Evolutionary conservation across 768 basidiomycete species (phyloP), one percentile per base, ranked within the genome.

Genomic region (Leccinum rimulosum): DNA sequence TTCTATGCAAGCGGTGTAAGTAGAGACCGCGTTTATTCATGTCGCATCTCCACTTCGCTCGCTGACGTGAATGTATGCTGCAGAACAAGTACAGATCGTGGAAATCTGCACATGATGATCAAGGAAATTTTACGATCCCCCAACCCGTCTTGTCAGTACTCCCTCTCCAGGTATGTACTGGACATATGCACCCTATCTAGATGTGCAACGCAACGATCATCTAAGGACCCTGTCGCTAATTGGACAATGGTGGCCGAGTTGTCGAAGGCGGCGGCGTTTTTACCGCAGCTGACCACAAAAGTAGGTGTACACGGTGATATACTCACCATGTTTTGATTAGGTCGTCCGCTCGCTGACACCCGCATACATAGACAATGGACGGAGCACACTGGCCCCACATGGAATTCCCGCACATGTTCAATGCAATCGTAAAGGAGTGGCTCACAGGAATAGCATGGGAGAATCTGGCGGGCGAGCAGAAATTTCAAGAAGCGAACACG

Each of bases 381-480:
- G 82, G 82, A 0, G 80, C 84, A 5, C 88, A 90, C 68, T 89
- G 88, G 87, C 75, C 80, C 8, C 88, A 89, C 38, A 73, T 89
- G 19, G 88, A 90, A 68, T 69, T 78, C 59, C 82, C 87, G 0
- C 56, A 70, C 2, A 71, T 73, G 47, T 81, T 85, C 68, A 90
- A 89, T 61, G 50, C 57, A 0, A 70, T 81, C 50, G 72, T 86
- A 55, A 75, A 76, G 17, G 68, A 76, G 36, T 89, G 88, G 86
- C 74, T 90, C 48, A 61, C 66, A 3, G 55, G 19, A 8, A 22
- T 65, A 10, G 56, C 25, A 10, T n/a, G 36, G 12, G 57, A 51
- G n/a, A 48, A 27, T 4, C 17, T 35, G 17, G 19, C 31, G 17
- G 19, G n/a, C 35, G 27, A 3, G 6, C 43, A 5, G 6, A 52